Conservation (phyloP, 768 basidiomycete genomes). For the Lactarius trivialis region DNA sequence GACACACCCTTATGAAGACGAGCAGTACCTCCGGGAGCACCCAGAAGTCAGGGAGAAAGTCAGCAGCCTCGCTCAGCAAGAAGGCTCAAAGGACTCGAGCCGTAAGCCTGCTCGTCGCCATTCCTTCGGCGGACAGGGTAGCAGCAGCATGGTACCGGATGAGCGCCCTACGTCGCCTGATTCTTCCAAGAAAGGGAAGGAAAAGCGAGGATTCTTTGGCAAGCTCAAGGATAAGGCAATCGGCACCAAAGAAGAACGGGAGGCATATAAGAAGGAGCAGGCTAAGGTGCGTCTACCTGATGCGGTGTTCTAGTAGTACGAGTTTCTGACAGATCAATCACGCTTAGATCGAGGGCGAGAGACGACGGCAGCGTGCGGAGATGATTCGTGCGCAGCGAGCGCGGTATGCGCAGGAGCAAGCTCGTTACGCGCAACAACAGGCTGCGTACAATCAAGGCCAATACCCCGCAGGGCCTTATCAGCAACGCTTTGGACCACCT, state of each 20-base stretch:
- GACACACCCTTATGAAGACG: slow-evolving; percentile 68
- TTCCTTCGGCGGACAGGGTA: slow-evolving; percentile 19
- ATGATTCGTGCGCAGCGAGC: neutral
- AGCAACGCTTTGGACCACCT: slow-evolving; percentile 26
- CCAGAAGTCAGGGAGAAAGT: slow-evolving; percentile 41
- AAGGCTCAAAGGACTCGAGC: neutral
- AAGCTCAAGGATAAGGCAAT: slow-evolving; percentile 59
- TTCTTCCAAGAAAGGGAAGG: slow-evolving; percentile 16
- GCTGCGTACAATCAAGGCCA: slow-evolving; percentile 6
- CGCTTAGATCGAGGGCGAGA: slow-evolving; percentile 17
- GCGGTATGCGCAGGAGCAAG: slow-evolving; percentile 6
- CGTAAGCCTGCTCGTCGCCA: slow-evolving; percentile 17
- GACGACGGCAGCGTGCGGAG: neutral
- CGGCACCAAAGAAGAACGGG: slow-evolving; percentile 59
- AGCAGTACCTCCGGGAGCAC: slow-evolving; percentile 51
- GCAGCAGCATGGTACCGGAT: slow-evolving; percentile 24
- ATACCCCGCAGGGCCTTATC: neutral
- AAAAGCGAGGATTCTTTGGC: slow-evolving; percentile 49
- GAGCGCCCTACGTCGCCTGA: neutral
- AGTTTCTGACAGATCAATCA: neutral
- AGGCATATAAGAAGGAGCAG: slow-evolving; percentile 34
- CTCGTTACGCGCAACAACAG: slow-evolving; percentile 10
- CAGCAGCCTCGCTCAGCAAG: slow-evolving; percentile 10
- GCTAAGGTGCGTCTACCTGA: slow-evolving; percentile 26
- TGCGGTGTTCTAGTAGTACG: neutral